These are phyloP conservation scores for Fusarium penzigii DNA, from an alignment of 2,329 filamentous ascomycete genomes.

Conservation along the genomic window DNA sequence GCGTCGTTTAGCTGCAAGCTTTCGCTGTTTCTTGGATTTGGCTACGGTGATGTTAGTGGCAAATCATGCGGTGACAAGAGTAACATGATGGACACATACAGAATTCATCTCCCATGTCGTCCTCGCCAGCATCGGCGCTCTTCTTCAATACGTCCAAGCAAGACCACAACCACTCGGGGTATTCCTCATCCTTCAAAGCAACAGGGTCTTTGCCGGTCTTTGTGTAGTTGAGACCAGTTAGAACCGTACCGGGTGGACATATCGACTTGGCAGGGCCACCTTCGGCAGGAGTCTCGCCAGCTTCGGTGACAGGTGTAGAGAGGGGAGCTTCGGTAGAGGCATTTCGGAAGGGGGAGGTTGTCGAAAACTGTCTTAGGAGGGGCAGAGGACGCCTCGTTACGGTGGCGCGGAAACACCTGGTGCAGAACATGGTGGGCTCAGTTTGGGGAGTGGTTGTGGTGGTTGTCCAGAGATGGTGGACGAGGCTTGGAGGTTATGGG, in stretches of 20 bases:
- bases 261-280: constrained; percentile 44
- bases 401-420: constrained; percentile 51
- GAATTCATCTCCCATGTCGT: constrained; percentile 71
- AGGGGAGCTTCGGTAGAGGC: constrained; percentile 36
- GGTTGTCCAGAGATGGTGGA: constrained; percentile 28
- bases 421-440: constrained; percentile 42
- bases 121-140: constrained; percentile 48
- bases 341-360: constrained; percentile 37
- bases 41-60: constrained; percentile 47
- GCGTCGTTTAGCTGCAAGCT: constrained; percentile 67
- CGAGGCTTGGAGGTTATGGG: constrained; percentile 24
- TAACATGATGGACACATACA: constrained; percentile 56
- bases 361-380: constrained; percentile 43
- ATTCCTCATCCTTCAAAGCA: constrained; percentile 72
- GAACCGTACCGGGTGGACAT: constrained; percentile 66
- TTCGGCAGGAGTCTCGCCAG: constrained; percentile 33
- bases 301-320: constrained; percentile 36
- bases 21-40: constrained; percentile 82
- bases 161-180: constrained; percentile 79
- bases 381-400: constrained; percentile 33
- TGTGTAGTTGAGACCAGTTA: constrained; percentile 75
- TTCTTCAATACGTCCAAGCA: constrained; percentile 66
- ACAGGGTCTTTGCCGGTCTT: constrained; percentile 74
- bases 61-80: background rate
- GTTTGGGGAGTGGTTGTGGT: constrained; percentile 1